These are phyloP conservation scores for Globisporangium alternatum DNA, from an alignment of 352 stramenopile genomes.

Conservation along the genomic window DNA sequence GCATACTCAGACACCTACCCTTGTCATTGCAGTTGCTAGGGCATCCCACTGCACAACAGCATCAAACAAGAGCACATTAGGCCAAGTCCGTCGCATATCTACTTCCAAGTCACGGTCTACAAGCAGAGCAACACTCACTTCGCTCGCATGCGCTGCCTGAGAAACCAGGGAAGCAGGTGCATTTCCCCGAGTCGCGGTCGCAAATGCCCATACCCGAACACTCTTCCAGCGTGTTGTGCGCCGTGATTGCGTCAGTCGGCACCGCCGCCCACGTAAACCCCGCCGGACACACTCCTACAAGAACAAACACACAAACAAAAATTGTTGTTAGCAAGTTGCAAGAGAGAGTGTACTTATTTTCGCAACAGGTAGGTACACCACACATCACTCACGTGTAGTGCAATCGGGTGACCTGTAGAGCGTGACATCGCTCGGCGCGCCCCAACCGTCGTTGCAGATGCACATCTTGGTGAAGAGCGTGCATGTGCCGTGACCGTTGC, in stretches of 20 bases:
- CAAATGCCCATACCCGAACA: slow-evolving; percentile 89
- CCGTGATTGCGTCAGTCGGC: slow-evolving; percentile 30
- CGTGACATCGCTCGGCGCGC: slow-evolving; percentile 60
- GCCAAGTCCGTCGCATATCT: neutral
- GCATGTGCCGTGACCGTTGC: slow-evolving; percentile 79
- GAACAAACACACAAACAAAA: neutral
- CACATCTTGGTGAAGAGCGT: slow-evolving; percentile 63
- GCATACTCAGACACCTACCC: slow-evolving; percentile 81
- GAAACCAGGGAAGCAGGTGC: slow-evolving; percentile 83
- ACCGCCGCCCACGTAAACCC: slow-evolving; percentile 55
- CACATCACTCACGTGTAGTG: slow-evolving; percentile 43
- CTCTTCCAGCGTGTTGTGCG: slow-evolving; percentile 56
- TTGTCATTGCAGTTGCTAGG: slow-evolving; percentile 72
- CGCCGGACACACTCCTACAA: slow-evolving; percentile 48
- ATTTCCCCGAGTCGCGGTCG: slow-evolving; percentile 65
- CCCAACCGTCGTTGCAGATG: slow-evolving; percentile 62
- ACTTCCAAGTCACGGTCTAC: neutral
- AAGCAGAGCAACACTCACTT: slow-evolving; percentile 26
- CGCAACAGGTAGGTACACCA: too few relatives aligned
- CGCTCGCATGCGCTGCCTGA: slow-evolving; percentile 78
- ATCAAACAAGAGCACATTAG: neutral
- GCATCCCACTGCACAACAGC: slow-evolving; percentile 36
- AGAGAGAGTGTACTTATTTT: too few relatives aligned
- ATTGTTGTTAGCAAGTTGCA: too few relatives aligned
- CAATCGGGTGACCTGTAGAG: slow-evolving; percentile 80